Percentiles rank a stretch among this genome's conserved stretches.
These are phyloP conservation scores for Aspergillus cejpii DNA, from an alignment of 2,329 filamentous ascomycete genomes.

Conservation along the genomic window DNA sequence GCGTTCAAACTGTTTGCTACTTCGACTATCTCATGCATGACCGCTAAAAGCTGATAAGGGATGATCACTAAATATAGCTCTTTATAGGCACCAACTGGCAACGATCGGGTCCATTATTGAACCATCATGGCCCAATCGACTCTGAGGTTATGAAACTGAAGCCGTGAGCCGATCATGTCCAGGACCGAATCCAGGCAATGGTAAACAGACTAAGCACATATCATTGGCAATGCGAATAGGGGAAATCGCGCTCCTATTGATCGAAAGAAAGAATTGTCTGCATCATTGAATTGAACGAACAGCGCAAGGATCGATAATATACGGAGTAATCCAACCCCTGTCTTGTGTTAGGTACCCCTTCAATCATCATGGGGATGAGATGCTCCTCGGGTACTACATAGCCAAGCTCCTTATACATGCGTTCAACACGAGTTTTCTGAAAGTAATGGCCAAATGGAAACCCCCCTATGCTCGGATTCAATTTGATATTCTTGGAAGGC, in stretches of 20 bases:
- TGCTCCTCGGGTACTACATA: constrained; percentile 36
- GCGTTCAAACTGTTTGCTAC: too few relatives aligned
- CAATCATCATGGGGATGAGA: constrained; percentile 44
- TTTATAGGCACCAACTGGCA: constrained; percentile 40
- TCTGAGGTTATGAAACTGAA: constrained; percentile 26
- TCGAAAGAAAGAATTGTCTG: constrained; percentile 28
- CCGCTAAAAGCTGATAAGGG: too few relatives aligned
- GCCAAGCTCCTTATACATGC: constrained; percentile 13
- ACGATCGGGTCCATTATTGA: too few relatives aligned
- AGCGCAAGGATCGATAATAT: constrained; percentile 32
- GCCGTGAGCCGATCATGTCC: background rate
- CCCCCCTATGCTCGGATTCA: constrained; percentile 38
- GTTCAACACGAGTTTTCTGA: constrained; percentile 36
- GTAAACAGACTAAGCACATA: constrained; percentile 3
- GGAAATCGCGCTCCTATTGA: constrained; percentile 27
- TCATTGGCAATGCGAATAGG: constrained; percentile 20
- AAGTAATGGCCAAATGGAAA: constrained; percentile 43
- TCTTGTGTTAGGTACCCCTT: constrained; percentile 21
- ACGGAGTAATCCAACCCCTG: constrained; percentile 30
- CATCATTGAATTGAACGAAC: constrained; percentile 31
- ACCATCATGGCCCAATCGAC: constrained; percentile 27
- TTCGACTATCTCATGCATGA: too few relatives aligned
- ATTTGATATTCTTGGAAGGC: constrained; percentile 39
- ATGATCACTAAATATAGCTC: constrained; percentile 41
- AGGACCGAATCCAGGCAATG: background rate